Base-by-base conservation (phyloP, 2,329 filamentous ascomycete genomes). In the Apiospora koreana region DNA sequence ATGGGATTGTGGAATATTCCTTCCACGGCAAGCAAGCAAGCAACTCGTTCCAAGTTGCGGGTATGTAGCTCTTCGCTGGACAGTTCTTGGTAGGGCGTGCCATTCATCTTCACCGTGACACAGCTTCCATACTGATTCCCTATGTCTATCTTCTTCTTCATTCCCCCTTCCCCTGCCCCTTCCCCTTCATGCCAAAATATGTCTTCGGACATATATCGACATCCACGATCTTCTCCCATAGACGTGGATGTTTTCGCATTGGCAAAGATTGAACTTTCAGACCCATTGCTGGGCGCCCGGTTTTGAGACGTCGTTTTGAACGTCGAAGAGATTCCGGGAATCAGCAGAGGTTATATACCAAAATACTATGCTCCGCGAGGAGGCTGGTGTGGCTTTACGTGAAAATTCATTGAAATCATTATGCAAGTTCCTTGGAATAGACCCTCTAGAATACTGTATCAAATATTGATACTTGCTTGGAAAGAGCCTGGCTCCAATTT, bases 261-360 rank as follows among this genome's bases (percentile, higher is more conserved):
- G 86, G 86, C 86, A 86, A 80, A 87, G 83, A 87, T 78, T 43
- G 77, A 83, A 75, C n/a, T 77, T 78, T 38, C 10, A 72, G 73
- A 83, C 86, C 86, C 85, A 81, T 86, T 87, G 85, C 86, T 87
- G 85, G 85, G 86, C 85, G 84, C 86, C 85, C 83, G 82, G 80
- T 77, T 84, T 86, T 79, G 82, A 87, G 85, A 85, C 78, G 80
- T 85, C 86, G 85, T 87, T 82, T 85, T 87, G 85, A 81, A 81
- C 79, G 76, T 86, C 82, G 72, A 80, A 79, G 86, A 87, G 75
- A 84, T 81, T 81, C 79, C 83, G 85, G 86, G 86, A 87, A 87
- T 88, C 85, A 87, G 86, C 85, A 86, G 86, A 86, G 86, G 86
- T 84, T 81, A 87, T 85, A 87, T 86, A 64, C 85, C 67, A 42